Evolutionary conservation across 2,329 filamentous ascomycete genomes (phyloP).

Genomic region (Triangularia verruculosa): DNA sequence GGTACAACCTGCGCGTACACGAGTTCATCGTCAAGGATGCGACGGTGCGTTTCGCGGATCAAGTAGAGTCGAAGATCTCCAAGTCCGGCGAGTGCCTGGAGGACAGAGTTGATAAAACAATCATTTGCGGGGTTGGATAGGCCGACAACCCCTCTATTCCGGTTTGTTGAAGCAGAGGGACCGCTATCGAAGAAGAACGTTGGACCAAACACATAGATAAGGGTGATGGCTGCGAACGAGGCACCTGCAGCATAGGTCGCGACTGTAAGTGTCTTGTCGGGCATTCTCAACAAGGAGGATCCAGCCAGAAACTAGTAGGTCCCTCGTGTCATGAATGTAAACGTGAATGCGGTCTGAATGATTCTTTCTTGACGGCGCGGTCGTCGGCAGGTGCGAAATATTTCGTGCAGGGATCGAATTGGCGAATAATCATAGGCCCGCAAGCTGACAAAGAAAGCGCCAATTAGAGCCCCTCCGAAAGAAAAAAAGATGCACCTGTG

Average conservation of each 20-base stretch:
- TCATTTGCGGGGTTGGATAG: conserved; percentile 90
- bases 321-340: background rate
- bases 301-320: background rate
- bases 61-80: conserved; percentile 87
- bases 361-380: too few relatives aligned
- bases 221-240: conserved; percentile 87
- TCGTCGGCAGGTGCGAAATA: background rate
- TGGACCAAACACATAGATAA: conserved; percentile 97
- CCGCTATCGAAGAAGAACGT: conserved; percentile 85
- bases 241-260: conserved; percentile 94
- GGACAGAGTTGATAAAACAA: conserved; percentile 93
- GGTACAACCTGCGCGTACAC: conserved; percentile 67
- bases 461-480: background rate
- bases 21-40: conserved; percentile 72
- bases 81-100: conserved; percentile 88
- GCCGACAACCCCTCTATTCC: conserved; percentile 86
- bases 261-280: conserved; percentile 76
- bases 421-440: background rate
- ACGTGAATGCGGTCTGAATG: background rate
- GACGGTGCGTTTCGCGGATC: conserved; percentile 84
- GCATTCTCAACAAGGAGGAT: conserved; percentile 52
- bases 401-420: background rate
- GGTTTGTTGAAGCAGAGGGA: conserved; percentile 37
- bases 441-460: background rate
- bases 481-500: too few relatives aligned